phyloP scores from a whole-genome alignment of 805 yeast genomes.

The Myxozyma vanderwaltii region DNA sequence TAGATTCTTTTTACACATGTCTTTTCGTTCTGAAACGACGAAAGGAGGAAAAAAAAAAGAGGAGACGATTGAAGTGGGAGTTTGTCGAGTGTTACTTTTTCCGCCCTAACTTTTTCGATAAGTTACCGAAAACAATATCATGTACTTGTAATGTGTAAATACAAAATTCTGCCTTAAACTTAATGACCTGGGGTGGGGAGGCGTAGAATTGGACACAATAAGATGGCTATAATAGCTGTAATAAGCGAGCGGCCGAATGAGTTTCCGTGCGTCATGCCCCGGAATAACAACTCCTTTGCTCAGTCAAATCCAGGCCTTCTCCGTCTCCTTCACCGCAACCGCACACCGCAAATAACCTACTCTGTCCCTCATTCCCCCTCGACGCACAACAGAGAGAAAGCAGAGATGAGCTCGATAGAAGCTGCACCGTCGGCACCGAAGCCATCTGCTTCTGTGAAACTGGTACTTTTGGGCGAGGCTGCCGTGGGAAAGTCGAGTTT shows the following conservation, averaged over 20 bases:
- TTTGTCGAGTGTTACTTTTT: background rate
- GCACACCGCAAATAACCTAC: too few species aligned
- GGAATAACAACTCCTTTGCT: background rate
- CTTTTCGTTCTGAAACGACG: background rate
- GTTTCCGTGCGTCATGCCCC: background rate
- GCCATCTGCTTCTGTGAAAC: constrained; percentile 74
- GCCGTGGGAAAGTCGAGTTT: constrained; percentile 96
- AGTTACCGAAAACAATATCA: background rate
- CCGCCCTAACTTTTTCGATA: background rate
- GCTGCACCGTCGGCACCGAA: constrained; percentile 39
- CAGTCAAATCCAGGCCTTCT: background rate
- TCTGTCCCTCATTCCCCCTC: too few species aligned
- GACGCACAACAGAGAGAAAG: background rate
- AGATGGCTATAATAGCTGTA: background rate
- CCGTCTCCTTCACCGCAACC: too few species aligned
- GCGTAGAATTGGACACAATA: too few species aligned
- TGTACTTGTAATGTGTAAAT: constrained; percentile 14
- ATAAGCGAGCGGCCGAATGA: background rate
- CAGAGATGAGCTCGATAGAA: constrained; percentile 30
- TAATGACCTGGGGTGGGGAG: too few species aligned
- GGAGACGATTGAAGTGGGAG: too few species aligned
- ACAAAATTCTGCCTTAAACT: background rate
- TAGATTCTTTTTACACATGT: background rate
- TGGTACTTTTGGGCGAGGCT: constrained; percentile 93
- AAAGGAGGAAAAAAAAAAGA: background rate